Percentiles rank a stretch among this genome's conserved stretches.
These are phyloP conservation scores for Ormosia semicastrata DNA, from an alignment of 306 rosid species.

Conservation along the genomic window DNA sequence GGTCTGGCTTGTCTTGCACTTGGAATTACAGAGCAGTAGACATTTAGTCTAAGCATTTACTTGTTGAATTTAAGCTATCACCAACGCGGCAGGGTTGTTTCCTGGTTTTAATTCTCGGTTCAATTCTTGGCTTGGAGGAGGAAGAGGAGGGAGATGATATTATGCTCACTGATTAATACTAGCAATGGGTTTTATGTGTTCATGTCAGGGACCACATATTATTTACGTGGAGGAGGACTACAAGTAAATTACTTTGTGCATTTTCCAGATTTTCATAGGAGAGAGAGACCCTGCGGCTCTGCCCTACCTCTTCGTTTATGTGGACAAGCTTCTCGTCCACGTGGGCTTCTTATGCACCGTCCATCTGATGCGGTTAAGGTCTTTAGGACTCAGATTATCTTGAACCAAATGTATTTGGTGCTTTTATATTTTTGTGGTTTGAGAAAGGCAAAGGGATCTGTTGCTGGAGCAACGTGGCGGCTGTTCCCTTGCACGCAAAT, in stretches of 20 bases:
- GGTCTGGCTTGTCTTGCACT: slow-evolving; percentile 46
- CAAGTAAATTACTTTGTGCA: not conserved
- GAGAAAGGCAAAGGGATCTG: slow-evolving; percentile 22
- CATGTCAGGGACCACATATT: slow-evolving; percentile 40
- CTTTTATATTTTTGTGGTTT: slow-evolving; percentile 36
- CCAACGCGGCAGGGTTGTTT: not conserved
- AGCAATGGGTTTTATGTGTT: slow-evolving; percentile 21
- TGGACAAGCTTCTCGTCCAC: slow-evolving; percentile 35
- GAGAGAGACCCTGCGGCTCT: not conserved
- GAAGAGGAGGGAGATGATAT: not conserved
- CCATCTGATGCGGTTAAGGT: slow-evolving; percentile 1
- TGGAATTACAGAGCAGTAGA: slow-evolving; percentile 63
- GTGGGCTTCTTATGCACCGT: slow-evolving; percentile 46
- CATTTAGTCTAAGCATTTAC: slow-evolving; percentile 69
- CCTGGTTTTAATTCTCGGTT: slow-evolving; percentile 8
- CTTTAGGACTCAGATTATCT: slow-evolving; percentile 46
- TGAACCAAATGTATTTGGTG: slow-evolving; percentile 22
- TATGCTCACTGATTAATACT: slow-evolving; percentile 15
- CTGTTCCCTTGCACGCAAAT: slow-evolving; percentile 51
- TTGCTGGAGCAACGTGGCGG: slow-evolving; percentile 49
- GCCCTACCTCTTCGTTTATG: slow-evolving; percentile 1
- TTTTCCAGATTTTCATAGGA: slow-evolving; percentile 22
- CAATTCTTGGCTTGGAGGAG: slow-evolving; percentile 3
- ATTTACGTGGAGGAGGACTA: slow-evolving; percentile 67
- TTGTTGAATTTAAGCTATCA: slow-evolving; percentile 25